Evolutionary conservation across 345 rosid genomes (phyloP), one percentile per base, ranked within the genome.

Genomic region (Kandelia obovata): DNA sequence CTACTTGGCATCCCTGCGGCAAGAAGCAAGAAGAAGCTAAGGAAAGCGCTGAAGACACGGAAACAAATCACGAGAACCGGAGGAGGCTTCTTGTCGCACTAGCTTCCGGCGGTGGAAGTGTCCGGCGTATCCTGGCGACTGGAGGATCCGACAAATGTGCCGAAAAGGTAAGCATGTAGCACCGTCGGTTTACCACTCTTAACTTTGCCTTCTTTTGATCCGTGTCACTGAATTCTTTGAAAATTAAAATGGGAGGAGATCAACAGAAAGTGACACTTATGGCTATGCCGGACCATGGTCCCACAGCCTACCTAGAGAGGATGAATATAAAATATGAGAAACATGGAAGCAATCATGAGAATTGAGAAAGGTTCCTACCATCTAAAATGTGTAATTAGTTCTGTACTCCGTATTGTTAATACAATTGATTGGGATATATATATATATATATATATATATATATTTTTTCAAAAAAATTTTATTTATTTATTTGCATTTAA

Each of bases 121-220:
- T 74, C 68, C 88, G 92, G 43, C 78, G 96, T 10, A 77, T 76
- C 61, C 75, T 87, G 64, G 89, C 86, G 7, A 69, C 77, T 1
- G 86, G 63, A n/a, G 26, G 86, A 0, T 32, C 78, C 5, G 88
- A 83, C 69, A 82, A 78, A 64, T 89, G 95, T 57, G 83, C 82
- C 10, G 80, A 71, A 8, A 66, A 83, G 84, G 94, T 86, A 59
- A 5, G 68, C 1, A 2, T 3, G 27, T 34, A 1, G 0, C 2
- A 25, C 28, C 6, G 5, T 43, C 4, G 16, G 19, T 43, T 43
- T 43, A 13, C 17, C 49, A 13, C 13, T 43, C 17, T 43, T 43
- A 15, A 11, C 17, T 13, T 43, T 43, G 49, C 49, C 49, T 43
- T 13, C 17, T 43, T 13, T 43, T 13, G 49, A 43, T 43, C 1